Evolutionary conservation across 2,329 filamentous ascomycete genomes (phyloP).

Genomic region (Fusarium incarnatum): DNA sequence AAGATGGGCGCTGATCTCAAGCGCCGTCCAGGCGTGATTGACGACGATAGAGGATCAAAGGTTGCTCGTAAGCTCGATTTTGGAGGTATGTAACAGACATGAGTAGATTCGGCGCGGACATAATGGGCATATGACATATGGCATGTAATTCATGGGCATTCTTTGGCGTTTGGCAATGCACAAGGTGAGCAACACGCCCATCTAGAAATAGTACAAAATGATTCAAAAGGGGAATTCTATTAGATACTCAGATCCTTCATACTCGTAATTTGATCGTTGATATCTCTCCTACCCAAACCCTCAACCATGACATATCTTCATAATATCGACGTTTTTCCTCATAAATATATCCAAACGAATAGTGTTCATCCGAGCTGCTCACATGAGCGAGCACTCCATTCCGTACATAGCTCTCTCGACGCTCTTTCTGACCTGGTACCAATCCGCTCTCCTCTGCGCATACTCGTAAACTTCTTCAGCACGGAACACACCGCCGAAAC

Average conservation of each 20-base stretch:
- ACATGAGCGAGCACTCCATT: conserved; percentile 90
- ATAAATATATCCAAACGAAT: conserved; percentile 16
- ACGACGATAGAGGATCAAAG: conserved; percentile 76
- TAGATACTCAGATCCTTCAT: conserved; percentile 24
- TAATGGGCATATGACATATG: background rate
- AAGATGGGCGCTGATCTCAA: conserved; percentile 87
- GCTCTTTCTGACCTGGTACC: conserved; percentile 88
- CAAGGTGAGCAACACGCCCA: conserved; percentile 1
- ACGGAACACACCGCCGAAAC: conserved; percentile 91
- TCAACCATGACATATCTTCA: conserved; percentile 28
- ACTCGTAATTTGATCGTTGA: conserved; percentile 21
- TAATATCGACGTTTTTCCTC: conserved; percentile 22
- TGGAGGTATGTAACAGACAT: conserved; percentile 56
- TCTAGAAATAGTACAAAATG: conserved; percentile 1
- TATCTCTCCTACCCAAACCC: conserved; percentile 17
- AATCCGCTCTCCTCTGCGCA: conserved; percentile 91
- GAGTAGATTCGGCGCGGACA: conserved; percentile 1
- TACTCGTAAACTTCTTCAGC: conserved; percentile 99
- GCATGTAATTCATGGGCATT: conserved; percentile 20
- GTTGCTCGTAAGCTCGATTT: conserved; percentile 88
- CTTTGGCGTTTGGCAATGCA: conserved; percentile 26
- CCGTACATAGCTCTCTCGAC: conserved; percentile 99
- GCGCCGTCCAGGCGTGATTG: conserved; percentile 74
- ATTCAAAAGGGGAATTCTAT: conserved; percentile 7
- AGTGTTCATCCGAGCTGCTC: conserved; percentile 41